These are phyloP conservation scores for Grigorovia jiainica DNA, from an alignment of 805 yeast genomes.

Conservation along the genomic window DNA sequence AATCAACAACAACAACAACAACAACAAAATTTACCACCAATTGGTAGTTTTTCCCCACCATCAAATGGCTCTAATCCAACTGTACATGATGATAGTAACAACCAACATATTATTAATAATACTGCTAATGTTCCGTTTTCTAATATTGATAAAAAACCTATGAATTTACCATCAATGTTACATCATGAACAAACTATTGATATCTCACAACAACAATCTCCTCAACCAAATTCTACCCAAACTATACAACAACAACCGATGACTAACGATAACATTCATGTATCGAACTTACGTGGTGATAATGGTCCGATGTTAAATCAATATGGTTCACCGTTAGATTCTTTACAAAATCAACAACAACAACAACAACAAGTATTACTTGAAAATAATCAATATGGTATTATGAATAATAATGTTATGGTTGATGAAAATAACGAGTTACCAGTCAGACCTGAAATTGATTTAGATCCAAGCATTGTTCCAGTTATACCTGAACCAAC, in stretches of 20 bases:
- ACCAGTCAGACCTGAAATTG: constrained; percentile 32
- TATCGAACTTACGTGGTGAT: constrained; percentile 24
- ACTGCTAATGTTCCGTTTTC: not conserved
- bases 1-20: too few species aligned
- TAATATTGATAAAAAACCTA: not conserved
- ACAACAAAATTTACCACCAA: constrained; percentile 28
- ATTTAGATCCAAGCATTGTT: constrained; percentile 56
- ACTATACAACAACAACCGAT: constrained; percentile 9
- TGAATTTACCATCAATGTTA: constrained; percentile 21
- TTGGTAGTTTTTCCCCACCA: constrained; percentile 32
- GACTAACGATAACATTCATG: constrained; percentile 25
- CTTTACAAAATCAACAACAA: constrained; percentile 12
- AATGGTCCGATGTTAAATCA: constrained; percentile 7
- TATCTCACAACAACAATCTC: not conserved
- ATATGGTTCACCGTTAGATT: not conserved
- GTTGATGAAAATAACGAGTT: constrained; percentile 9
- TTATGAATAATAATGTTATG: constrained; percentile 1
- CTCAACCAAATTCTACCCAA: not conserved
- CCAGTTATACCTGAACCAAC: constrained; percentile 85
- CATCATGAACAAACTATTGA: constrained; percentile 11
- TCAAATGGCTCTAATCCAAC: constrained; percentile 22
- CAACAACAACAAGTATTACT: constrained; percentile 7
- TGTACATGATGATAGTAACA: constrained; percentile 4
- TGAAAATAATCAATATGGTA: constrained; percentile 4
- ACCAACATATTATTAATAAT: constrained; percentile 11